Evolutionary conservation across 2,329 filamentous ascomycete genomes (phyloP).

Genomic region (Cladosporium sp.): DNA sequence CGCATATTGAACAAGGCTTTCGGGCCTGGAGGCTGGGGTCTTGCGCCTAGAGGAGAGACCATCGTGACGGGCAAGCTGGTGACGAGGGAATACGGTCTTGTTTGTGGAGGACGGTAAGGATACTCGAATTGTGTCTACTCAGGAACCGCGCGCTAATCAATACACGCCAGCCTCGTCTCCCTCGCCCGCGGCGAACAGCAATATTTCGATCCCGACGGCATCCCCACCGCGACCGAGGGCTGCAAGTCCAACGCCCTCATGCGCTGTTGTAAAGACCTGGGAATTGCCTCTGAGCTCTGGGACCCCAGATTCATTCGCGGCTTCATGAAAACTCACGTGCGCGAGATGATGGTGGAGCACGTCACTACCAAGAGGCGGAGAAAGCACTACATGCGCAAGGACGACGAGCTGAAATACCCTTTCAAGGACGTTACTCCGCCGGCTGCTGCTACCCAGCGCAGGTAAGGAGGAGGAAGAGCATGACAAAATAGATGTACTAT

Average conservation of each 20-base stretch:
- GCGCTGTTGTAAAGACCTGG: slow-evolving; percentile 97
- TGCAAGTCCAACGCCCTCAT: slow-evolving; percentile 98
- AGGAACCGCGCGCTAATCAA: not conserved
- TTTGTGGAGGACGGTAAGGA: slow-evolving; percentile 79
- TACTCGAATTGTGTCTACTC: not conserved
- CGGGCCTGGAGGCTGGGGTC: slow-evolving; percentile 91
- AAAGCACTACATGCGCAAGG: slow-evolving; percentile 84
- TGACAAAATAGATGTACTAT: not conserved
- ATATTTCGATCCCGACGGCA: slow-evolving; percentile 86
- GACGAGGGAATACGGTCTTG: slow-evolving; percentile 89
- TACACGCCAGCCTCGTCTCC: slow-evolving; percentile 72
- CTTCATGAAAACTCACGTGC: slow-evolving; percentile 73
- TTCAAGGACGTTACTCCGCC: slow-evolving; percentile 51
- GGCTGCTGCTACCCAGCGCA: not conserved
- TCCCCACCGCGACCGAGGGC: slow-evolving; percentile 92
- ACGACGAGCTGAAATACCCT: slow-evolving; percentile 69
- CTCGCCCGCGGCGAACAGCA: slow-evolving; percentile 92
- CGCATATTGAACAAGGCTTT: slow-evolving; percentile 87
- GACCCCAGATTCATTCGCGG: slow-evolving; percentile 86
- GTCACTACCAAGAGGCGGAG: slow-evolving; percentile 80
- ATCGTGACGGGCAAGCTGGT: slow-evolving; percentile 78
- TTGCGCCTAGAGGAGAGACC: slow-evolving; percentile 83
- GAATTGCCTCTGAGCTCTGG: slow-evolving; percentile 93
- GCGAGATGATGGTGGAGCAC: slow-evolving; percentile 90
- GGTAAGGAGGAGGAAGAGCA: not conserved